Evolutionary conservation across 768 basidiomycete species (phyloP).

Genomic region (Grammothele lineata): DNA sequence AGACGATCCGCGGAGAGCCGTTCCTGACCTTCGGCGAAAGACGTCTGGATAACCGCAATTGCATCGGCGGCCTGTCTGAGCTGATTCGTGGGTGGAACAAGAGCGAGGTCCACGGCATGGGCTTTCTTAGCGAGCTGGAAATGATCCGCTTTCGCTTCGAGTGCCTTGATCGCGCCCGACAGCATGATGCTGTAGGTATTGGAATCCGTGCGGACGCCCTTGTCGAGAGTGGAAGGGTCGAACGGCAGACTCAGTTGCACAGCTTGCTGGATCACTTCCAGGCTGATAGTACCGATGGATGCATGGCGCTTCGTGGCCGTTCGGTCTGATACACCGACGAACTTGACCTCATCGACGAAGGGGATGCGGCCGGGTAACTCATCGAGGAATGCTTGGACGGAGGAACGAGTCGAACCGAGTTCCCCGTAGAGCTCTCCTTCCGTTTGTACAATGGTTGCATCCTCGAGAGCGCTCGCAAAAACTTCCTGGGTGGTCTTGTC

Average conservation of each 20-base stretch:
- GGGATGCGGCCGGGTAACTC: slow-evolving; percentile 48
- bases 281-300: slow-evolving; percentile 31
- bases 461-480: slow-evolving; percentile 30
- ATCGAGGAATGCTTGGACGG: slow-evolving; percentile 46
- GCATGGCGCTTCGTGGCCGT: slow-evolving; percentile 31
- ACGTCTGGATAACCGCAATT: slow-evolving; percentile 35
- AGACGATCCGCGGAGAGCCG: slow-evolving; percentile 32
- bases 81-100: slow-evolving; percentile 33
- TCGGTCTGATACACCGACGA: slow-evolving; percentile 11
- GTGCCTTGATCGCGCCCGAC: slow-evolving; percentile 44
- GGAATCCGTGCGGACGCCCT: slow-evolving; percentile 60
- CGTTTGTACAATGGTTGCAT: slow-evolving; percentile 26
- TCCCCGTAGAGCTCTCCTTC: slow-evolving; percentile 34
- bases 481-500: slow-evolving; percentile 40
- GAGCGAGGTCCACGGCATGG: slow-evolving; percentile 44
- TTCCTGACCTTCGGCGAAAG: slow-evolving; percentile 28
- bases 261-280: slow-evolving; percentile 31
- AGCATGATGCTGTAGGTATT: slow-evolving; percentile 68
- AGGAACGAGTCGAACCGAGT: slow-evolving; percentile 34
- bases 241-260: slow-evolving; percentile 43
- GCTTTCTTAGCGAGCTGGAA: slow-evolving; percentile 52
- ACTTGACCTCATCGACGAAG: slow-evolving; percentile 44
- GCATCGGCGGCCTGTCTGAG: slow-evolving; percentile 32
- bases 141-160: slow-evolving; percentile 45
- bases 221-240: slow-evolving; percentile 57